Percentiles rank a stretch among this genome's conserved stretches.
Evolutionary conservation across 495 filamentous ascomycete genomes (phyloP).

Genomic region (Viridothelium virens): DNA sequence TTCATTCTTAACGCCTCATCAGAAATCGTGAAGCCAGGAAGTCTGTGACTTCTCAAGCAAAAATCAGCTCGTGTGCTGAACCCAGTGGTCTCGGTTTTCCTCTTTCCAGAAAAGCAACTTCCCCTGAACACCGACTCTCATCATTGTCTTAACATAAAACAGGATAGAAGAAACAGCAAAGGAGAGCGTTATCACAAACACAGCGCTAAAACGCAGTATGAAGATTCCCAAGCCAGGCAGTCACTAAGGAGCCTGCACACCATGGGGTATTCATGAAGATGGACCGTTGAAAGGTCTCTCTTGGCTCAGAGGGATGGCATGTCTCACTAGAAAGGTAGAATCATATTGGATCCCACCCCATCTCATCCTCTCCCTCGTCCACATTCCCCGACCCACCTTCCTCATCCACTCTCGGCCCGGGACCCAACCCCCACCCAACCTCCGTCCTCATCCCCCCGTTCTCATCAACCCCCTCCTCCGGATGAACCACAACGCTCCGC

Average conservation of each 20-base stretch:
- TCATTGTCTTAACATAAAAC: too few relatives aligned
- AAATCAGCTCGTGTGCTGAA: neutral
- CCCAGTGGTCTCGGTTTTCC: neutral
- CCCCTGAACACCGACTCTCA: too few relatives aligned
- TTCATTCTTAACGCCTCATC: neutral
- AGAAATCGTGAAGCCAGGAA: neutral
- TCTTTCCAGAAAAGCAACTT: too few relatives aligned
- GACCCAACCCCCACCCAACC: neutral
- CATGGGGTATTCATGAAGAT: neutral
- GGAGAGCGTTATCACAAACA: neutral
- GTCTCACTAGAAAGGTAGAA: neutral
- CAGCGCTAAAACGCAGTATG: neutral
- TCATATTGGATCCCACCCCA: neutral
- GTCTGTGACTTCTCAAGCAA: neutral
- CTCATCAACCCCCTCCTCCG: conserved; percentile 37
- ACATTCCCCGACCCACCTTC: neutral
- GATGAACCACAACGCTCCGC: conserved; percentile 45
- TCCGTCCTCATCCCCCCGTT: neutral
- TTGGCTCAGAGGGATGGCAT: neutral
- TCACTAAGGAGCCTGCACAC: neutral
- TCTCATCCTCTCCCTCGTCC: neutral
- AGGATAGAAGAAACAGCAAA: neutral
- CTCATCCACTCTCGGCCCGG: neutral
- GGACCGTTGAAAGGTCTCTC: too few relatives aligned
- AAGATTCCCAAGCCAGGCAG: neutral